phyloP scores from a whole-genome alignment of 495 filamentous ascomycete genomes.

The Penicillium desertorum region DNA sequence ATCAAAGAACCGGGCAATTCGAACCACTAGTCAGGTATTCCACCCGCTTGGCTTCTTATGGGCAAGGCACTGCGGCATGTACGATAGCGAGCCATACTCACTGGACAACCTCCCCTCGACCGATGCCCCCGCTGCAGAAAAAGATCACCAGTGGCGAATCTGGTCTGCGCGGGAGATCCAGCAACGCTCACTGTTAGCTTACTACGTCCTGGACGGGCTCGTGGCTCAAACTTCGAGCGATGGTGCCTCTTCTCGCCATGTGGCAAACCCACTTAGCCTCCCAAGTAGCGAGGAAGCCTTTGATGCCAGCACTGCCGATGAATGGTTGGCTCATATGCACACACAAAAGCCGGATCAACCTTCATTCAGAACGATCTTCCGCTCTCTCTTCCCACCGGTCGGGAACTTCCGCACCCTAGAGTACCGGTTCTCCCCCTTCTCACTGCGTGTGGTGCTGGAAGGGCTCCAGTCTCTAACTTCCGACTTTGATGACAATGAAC shows the following conservation, averaged over 20 bases:
- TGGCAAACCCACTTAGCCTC: slow-evolving; percentile 42
- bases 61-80: slow-evolving; percentile 50
- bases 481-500: slow-evolving; percentile 41
- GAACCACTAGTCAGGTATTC: slow-evolving; percentile 50
- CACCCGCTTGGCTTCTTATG: slow-evolving; percentile 51
- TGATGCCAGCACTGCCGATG: slow-evolving; percentile 42
- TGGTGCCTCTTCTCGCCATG: slow-evolving; percentile 43
- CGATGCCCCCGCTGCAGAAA: slow-evolving; percentile 34
- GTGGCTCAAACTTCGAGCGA: slow-evolving; percentile 50
- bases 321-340: slow-evolving; percentile 44
- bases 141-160: slow-evolving; percentile 43
- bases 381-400: slow-evolving; percentile 40
- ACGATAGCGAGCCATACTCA: slow-evolving; percentile 40
- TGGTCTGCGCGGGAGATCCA: slow-evolving; percentile 51
- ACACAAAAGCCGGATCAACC: slow-evolving; percentile 32
- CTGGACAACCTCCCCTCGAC: slow-evolving; percentile 38
- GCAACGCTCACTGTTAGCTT: slow-evolving; percentile 47
- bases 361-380: slow-evolving; percentile 45
- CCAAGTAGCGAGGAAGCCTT: slow-evolving; percentile 47
- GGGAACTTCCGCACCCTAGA: slow-evolving; percentile 36
- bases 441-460: slow-evolving; percentile 46
- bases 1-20: slow-evolving; percentile 46
- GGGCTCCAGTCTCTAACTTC: slow-evolving; percentile 48
- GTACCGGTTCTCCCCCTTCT: slow-evolving; percentile 44
- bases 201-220: slow-evolving; percentile 50